These are phyloP conservation scores for Cladosporium velox DNA, from an alignment of 2,329 filamentous ascomycete species.

Conservation along the genomic window DNA sequence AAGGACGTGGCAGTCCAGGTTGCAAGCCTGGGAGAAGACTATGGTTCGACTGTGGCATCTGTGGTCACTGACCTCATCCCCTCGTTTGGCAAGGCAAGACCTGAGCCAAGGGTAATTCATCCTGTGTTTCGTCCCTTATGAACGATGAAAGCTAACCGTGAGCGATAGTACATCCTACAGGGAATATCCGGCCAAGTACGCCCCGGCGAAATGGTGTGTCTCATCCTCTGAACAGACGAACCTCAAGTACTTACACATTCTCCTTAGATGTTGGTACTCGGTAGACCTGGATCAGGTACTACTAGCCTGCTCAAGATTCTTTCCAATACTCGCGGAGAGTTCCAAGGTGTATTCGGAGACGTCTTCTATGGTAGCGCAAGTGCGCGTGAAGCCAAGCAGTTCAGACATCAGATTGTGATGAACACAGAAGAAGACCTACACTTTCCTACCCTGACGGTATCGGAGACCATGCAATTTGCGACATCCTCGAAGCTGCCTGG, in stretches of 20 bases:
- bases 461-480: constrained; percentile 58
- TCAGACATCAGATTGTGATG: constrained; percentile 49
- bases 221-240: constrained; percentile 61
- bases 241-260: constrained; percentile 55
- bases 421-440: constrained; percentile 53
- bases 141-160: neutral
- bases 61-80: constrained; percentile 6
- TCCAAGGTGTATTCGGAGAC: constrained; percentile 30
- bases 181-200: constrained; percentile 11
- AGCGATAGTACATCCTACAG: constrained; percentile 1
- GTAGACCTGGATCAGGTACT: constrained; percentile 57
- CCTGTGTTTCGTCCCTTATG: neutral
- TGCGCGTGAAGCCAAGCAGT: constrained; percentile 44
- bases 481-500: constrained; percentile 55
- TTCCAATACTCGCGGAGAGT: constrained; percentile 56
- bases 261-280: constrained; percentile 3
- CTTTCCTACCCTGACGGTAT: constrained; percentile 59
- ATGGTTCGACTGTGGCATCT: constrained; percentile 16
- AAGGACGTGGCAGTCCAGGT: constrained; percentile 13
- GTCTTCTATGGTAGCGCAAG: constrained; percentile 57
- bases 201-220: constrained; percentile 34
- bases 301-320: constrained; percentile 69
- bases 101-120: neutral
- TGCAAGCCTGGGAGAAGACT: constrained; percentile 5
- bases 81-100: neutral